Base-by-base conservation (phyloP, 371 early-diverging fungal genomes). In the Smittium mucronatum region DNA sequence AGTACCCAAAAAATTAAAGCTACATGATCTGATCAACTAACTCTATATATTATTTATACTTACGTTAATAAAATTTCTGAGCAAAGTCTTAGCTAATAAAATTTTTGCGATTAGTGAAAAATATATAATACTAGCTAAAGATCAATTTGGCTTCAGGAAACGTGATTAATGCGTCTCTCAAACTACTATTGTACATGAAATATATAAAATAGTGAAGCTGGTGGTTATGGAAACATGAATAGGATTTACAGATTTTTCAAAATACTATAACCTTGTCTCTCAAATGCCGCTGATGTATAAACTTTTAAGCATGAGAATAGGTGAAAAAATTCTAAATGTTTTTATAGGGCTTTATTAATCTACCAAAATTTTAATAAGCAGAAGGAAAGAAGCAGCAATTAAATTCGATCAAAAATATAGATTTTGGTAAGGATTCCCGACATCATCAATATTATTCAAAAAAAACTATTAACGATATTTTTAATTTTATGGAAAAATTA, bases 161-260 rank as follows among this genome's bases (percentile, higher is more conserved):
- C 63, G 33, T 5, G 63, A 61, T 15, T 5, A 61, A n/a, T 30
- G 63, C n/a, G 33, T 61, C 33, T 5, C 31, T 11, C 63, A 61
- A 61, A 26, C 63, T n/a, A 61, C 63, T 15, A 26, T 33, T 5
- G 16, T 61, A 61, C 26, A 30, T 61, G n/a, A 61, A 61, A 61
- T 61, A 11, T 11, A 15, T 26, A 61, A 61, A 61, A 5, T 5
- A 61, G 11, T 5, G 11, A 61, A 61, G 26, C 5, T 61, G 5
- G 11, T 15, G 26, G 16, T 11, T 28, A 11, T 30, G 26, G 31
- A 28, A 61, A 61, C 63, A 30, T 61, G 33, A 16, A 33, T 61
- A 28, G 29, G 63, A 28, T 61, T 61, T 61, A 33, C 26, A 30
- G 63, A 61, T 61, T 61, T 61, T 26, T 5, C 29, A 61, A 61